These are phyloP conservation scores for Primulina tabacum DNA, from an alignment of 257 asterid genomes.

Conservation along the genomic window DNA sequence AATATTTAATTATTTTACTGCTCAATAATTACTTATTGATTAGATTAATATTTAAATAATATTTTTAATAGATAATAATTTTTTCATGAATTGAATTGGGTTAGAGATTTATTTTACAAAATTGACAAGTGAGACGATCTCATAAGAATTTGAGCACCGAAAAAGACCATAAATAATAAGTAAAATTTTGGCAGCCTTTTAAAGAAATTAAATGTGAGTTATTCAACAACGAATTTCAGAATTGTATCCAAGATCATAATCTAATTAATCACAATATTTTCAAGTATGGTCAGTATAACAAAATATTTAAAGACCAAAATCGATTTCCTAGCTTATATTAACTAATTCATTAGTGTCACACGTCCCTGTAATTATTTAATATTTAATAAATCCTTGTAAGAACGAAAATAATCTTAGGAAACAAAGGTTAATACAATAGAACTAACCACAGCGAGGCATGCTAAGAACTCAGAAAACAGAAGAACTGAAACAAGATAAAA, in stretches of 20 bases:
- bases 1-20: too few relatives aligned
- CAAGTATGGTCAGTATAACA: neutral
- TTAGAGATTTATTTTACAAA: too few relatives aligned
- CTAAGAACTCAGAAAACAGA: neutral
- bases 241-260: neutral
- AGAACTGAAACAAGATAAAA: too few relatives aligned
- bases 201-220: too few relatives aligned
- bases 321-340: neutral
- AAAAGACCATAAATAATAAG: neutral
- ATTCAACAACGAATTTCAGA: neutral
- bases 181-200: neutral
- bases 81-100: too few relatives aligned
- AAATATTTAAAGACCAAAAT: neutral
- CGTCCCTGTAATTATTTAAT: neutral
- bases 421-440: too few relatives aligned
- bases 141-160: neutral
- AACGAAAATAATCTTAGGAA: neutral
- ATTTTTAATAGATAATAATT: too few relatives aligned
- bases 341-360: too few relatives aligned
- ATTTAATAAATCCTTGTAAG: too few relatives aligned
- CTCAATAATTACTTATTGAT: too few relatives aligned
- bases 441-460: neutral
- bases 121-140: neutral
- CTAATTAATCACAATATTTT: too few relatives aligned
- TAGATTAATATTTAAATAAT: too few relatives aligned